Percentiles rank a stretch among this genome's conserved stretches.
Conservation (phyloP, 129 eudicot genomes). For the Lactuca saligna region DNA sequence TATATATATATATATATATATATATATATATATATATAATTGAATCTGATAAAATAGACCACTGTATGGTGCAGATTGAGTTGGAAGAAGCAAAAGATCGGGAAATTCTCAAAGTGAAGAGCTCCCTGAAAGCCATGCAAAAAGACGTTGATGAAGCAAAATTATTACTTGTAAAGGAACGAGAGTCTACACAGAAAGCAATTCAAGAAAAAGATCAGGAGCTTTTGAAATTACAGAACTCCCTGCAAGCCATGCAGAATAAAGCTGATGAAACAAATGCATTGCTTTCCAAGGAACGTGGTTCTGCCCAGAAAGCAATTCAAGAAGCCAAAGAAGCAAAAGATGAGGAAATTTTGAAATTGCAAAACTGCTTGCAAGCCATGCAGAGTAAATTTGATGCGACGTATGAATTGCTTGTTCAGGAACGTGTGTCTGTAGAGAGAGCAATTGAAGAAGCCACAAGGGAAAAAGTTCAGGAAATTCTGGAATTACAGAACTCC, state of each 20-base stretch:
- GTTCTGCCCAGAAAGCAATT: constrained; percentile 60
- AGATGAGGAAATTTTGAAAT: constrained; percentile 54
- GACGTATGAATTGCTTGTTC: constrained; percentile 40
- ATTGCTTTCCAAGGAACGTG: constrained; percentile 55
- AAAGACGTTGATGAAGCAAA: constrained; percentile 63
- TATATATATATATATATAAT: neutral
- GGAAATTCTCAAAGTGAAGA: constrained; percentile 65
- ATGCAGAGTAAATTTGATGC: constrained; percentile 57
- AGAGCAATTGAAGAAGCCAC: constrained; percentile 68
- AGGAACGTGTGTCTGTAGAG: constrained; percentile 68
- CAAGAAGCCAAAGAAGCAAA: constrained; percentile 49
- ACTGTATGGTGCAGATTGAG: constrained; percentile 53
- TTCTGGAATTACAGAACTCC: constrained; percentile 59
- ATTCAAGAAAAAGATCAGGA: constrained; percentile 46
- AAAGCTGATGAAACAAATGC: constrained; percentile 62
- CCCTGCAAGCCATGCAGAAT: constrained; percentile 52
- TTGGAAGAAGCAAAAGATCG: constrained; percentile 76
- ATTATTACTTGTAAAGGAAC: constrained; percentile 62
- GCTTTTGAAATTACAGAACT: constrained; percentile 30
- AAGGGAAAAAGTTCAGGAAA: constrained; percentile 71
- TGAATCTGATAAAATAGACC: constrained; percentile 19
- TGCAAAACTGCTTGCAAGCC: constrained; percentile 55
- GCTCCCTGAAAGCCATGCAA: constrained; percentile 64
- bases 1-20: neutral
- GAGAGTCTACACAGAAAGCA: constrained; percentile 62